These are phyloP conservation scores for Paecilomyces fulvus DNA, from an alignment of 2,329 filamentous ascomycete species.

Conservation along the genomic window DNA sequence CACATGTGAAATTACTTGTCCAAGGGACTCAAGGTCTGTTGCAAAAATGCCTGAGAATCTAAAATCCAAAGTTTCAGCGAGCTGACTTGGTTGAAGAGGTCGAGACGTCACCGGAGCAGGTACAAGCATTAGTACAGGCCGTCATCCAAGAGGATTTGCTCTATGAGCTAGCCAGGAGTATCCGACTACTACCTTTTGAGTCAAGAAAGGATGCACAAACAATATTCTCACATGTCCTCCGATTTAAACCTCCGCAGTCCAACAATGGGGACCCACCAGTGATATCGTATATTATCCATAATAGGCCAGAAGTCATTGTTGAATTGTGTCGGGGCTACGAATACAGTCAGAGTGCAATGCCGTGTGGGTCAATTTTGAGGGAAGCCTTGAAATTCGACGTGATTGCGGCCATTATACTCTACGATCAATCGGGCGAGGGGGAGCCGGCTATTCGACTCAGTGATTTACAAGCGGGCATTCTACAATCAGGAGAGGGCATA, in stretches of 20 bases:
- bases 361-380: slow-evolving; percentile 79
- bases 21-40: slow-evolving; percentile 77
- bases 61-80: slow-evolving; percentile 1
- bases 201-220: slow-evolving; percentile 92
- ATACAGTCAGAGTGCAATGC: slow-evolving; percentile 80
- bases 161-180: slow-evolving; percentile 69
- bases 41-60: slow-evolving; percentile 3
- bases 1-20: slow-evolving; percentile 84
- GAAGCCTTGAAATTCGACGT: slow-evolving; percentile 88
- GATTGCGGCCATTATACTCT: slow-evolving; percentile 82
- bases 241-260: slow-evolving; percentile 64
- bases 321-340: slow-evolving; percentile 86
- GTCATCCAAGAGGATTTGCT: slow-evolving; percentile 87
- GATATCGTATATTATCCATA: slow-evolving; percentile 78
- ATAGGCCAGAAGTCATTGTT: slow-evolving; percentile 77
- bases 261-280: slow-evolving; percentile 71
- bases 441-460: slow-evolving; percentile 68
- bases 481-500: slow-evolving; percentile 70
- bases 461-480: slow-evolving; percentile 66
- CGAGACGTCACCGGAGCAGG: slow-evolving; percentile 78
- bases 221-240: slow-evolving; percentile 90
- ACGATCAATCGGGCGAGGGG: slow-evolving; percentile 73
- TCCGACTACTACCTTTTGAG: slow-evolving; percentile 86
- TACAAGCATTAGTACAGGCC: slow-evolving; percentile 74
- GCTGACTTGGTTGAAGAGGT: slow-evolving; percentile 50